These are phyloP conservation scores for Termitomyces sp. DNA, from an alignment of 768 basidiomycete species.

Conservation along the genomic window DNA sequence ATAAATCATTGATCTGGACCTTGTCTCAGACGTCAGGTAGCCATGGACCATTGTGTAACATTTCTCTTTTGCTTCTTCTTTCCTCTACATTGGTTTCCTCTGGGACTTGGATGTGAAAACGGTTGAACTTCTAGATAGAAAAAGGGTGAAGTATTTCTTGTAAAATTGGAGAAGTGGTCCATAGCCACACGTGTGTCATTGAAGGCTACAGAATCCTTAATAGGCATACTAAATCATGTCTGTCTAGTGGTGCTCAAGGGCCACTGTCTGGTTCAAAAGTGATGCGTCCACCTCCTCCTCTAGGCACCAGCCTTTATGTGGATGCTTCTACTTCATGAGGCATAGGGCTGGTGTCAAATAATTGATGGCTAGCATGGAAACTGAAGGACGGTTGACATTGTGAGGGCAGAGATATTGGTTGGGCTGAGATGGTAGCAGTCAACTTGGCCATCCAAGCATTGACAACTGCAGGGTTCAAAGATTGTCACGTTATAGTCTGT, in stretches of 20 bases:
- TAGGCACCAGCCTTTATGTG: not conserved
- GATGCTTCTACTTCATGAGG: not conserved
- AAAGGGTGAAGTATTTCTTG: not conserved
- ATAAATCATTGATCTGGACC: not conserved
- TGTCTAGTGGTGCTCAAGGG: not conserved
- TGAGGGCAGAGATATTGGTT: no score
- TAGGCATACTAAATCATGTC: not conserved
- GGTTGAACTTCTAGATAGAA: not conserved
- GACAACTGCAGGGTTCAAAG: no score
- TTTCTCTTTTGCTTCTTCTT: not conserved
- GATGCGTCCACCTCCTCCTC: not conserved
- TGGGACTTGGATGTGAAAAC: not conserved
- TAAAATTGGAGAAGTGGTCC: not conserved
- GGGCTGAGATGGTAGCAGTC: no score
- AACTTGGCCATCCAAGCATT: no score
- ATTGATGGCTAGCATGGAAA: not conserved
- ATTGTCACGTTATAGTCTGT: no score
- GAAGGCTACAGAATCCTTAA: not conserved
- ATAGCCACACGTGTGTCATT: not conserved
- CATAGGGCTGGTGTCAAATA: not conserved
- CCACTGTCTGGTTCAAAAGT: not conserved
- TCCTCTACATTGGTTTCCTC: not conserved
- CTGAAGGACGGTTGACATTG: not conserved
- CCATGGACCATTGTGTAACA: not conserved
- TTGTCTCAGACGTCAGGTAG: not conserved